Evolutionary conservation across 805 yeast genomes (phyloP), one percentile per base, ranked within the genome.

Genomic region (Teunomyces pallodes): DNA sequence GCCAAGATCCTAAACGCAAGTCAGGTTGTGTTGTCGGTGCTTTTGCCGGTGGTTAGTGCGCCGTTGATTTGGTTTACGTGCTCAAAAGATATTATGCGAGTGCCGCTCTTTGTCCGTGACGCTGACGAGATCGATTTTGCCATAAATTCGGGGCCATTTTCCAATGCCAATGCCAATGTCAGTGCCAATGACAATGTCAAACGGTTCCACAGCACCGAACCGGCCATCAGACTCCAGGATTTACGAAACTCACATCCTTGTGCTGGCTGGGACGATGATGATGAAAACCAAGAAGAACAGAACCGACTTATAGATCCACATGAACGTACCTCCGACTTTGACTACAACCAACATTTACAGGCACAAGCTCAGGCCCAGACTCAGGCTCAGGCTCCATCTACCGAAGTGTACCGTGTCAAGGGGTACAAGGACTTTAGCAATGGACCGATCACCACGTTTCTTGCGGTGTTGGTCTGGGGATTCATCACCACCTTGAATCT

Each of bases 51-150:
- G 51, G 94, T 90, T 5, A 82, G 90, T 36, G 96, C 96, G 0
- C 97, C 97, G 17, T 73, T 90, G 59, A 84, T 90, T 49, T 85
- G 82, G 63, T 88, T 90, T 64, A 90, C 96, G 0, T 81, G 88
- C 52, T 79, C 79, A 45, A 82, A 81, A 57, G 66, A 75, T 44
- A 80, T 82, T 50, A 86, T 86, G 94, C 72, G 79, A 33, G 86
- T 82, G 10, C 75, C 77, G 2, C 50, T 70, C 5, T 61, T 59
- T 39, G 61, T 50, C 6, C 46, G 66, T n/a, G 69, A 63, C 31
- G 69, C 66, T 3, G 72, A 64, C 29, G 67, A 47, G 5, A 43
- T 46, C 16, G 60, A 57, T 31, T 54, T 54, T n/a, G 42, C 49
- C 5, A 6, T 29, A 5, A 28, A 30, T 9, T 10, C 13, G 16